These are phyloP conservation scores for Lachnellula arida DNA, from an alignment of 2,329 filamentous ascomycete genomes.

Conservation along the genomic window DNA sequence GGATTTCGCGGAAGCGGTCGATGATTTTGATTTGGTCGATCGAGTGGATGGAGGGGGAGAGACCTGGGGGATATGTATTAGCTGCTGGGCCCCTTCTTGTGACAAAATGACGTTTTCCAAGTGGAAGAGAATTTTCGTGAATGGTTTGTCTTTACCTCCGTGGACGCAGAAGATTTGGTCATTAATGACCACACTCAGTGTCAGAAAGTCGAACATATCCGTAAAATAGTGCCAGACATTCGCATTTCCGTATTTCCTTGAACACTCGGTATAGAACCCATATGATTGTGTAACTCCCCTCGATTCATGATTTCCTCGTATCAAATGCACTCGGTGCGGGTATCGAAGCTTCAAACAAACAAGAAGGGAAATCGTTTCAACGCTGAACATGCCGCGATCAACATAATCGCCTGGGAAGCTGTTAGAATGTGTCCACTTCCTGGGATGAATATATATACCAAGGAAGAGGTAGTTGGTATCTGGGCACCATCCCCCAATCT, in stretches of 20 bases:
- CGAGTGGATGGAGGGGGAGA: slow-evolving; percentile 88
- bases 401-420: slow-evolving; percentile 73
- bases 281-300: slow-evolving; percentile 98
- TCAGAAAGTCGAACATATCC: slow-evolving; percentile 99
- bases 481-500: slow-evolving; percentile 93
- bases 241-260: slow-evolving; percentile 95
- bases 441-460: slow-evolving; percentile 46
- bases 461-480: slow-evolving; percentile 98
- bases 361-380: slow-evolving; percentile 96
- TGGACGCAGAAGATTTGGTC: slow-evolving; percentile 99
- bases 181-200: slow-evolving; percentile 94
- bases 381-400: slow-evolving; percentile 95
- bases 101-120: slow-evolving; percentile 8
- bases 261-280: slow-evolving; percentile 98
- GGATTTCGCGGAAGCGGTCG: slow-evolving; percentile 96
- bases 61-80: slow-evolving; percentile 42
- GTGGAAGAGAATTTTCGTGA: not conserved
- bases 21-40: slow-evolving; percentile 99
- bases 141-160: slow-evolving; percentile 53
- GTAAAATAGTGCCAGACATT: slow-evolving; percentile 99
- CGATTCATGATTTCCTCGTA: slow-evolving; percentile 96
- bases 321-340: slow-evolving; percentile 89
- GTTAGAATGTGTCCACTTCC: slow-evolving; percentile 5
- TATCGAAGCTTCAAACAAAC: slow-evolving; percentile 97
- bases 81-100: not conserved